These are phyloP conservation scores for Parastagonospora nodorum DNA, from an alignment of 2,329 filamentous ascomycete genomes.

Conservation along the genomic window DNA sequence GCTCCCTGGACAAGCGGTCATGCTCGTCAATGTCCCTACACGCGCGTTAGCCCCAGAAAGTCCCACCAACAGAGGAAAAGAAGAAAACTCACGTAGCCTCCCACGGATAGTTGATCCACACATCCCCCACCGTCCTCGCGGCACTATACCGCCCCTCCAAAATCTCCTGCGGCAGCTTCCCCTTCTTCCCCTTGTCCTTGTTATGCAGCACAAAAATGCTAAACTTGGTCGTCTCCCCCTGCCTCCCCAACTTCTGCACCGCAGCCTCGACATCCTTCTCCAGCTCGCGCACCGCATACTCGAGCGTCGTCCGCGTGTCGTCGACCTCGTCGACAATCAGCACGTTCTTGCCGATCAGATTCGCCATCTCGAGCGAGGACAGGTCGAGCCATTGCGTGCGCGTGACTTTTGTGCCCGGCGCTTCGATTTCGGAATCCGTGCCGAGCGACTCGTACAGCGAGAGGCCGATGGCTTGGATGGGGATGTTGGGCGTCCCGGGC, in stretches of 20 bases:
- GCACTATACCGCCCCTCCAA: slow-evolving; percentile 79
- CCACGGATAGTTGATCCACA: slow-evolving; percentile 99
- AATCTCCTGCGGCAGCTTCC: slow-evolving; percentile 78
- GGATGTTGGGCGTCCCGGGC: slow-evolving; percentile 86
- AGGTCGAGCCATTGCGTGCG: slow-evolving; percentile 98
- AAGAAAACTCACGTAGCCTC: slow-evolving; percentile 70
- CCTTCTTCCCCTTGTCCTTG: slow-evolving; percentile 98
- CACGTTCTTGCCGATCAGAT: slow-evolving; percentile 87
- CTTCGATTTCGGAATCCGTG: slow-evolving; percentile 70
- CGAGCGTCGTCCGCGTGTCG: slow-evolving; percentile 90
- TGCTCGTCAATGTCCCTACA: slow-evolving; percentile 85
- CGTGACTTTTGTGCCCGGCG: slow-evolving; percentile 89
- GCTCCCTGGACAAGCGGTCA: slow-evolving; percentile 68
- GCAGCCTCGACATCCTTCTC: slow-evolving; percentile 92
- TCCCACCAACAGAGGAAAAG: neutral
- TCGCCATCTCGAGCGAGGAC: slow-evolving; percentile 81
- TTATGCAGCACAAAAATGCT: slow-evolving; percentile 97
- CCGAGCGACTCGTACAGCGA: slow-evolving; percentile 91
- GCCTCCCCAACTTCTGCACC: slow-evolving; percentile 71
- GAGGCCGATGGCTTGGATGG: slow-evolving; percentile 97
- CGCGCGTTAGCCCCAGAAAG: slow-evolving; percentile 15
- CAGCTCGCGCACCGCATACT: slow-evolving; percentile 90
- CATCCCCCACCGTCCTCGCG: slow-evolving; percentile 85
- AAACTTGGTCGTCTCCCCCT: slow-evolving; percentile 80
- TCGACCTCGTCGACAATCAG: slow-evolving; percentile 96